Conservation (phyloP, 2,329 filamentous ascomycete genomes). For the Bipolaris cookei region DNA sequence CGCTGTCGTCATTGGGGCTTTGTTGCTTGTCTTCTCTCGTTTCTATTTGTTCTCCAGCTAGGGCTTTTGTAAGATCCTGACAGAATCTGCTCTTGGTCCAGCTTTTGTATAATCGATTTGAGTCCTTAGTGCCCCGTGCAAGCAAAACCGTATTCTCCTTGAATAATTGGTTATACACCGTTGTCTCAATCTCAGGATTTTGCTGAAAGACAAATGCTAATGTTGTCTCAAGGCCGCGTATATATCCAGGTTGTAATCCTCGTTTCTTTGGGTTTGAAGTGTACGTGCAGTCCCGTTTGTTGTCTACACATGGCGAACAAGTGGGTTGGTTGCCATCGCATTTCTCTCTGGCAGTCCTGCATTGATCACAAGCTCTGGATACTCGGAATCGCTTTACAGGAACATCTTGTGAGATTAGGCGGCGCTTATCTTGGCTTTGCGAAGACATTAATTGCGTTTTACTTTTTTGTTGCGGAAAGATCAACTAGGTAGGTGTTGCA, state of each 20-base stretch:
- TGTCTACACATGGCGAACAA: constrained; percentile 69
- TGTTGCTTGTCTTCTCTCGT: constrained; percentile 16
- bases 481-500: constrained; percentile 1
- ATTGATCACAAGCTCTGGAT: constrained; percentile 72
- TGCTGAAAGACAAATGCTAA: constrained; percentile 54
- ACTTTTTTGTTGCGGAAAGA: background rate
- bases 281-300: constrained; percentile 71
- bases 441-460: constrained; percentile 24
- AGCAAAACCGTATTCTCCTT: constrained; percentile 57
- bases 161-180: constrained; percentile 61
- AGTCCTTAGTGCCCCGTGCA: constrained; percentile 59
- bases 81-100: constrained; percentile 69
- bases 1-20: constrained; percentile 34
- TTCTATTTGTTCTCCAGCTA: constrained; percentile 54
- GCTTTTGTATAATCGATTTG: constrained; percentile 63
- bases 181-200: constrained; percentile 64
- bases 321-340: constrained; percentile 72
- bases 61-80: constrained; percentile 65
- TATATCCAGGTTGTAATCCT: constrained; percentile 69
- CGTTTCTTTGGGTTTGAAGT: constrained; percentile 75
- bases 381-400: constrained; percentile 64
- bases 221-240: constrained; percentile 65
- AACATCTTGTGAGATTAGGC: constrained; percentile 21
- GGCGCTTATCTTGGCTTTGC: constrained; percentile 29
- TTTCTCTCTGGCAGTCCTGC: constrained; percentile 70